These are phyloP conservation scores for Alternaria viburni DNA, from an alignment of 2,329 filamentous ascomycete species.

Conservation along the genomic window DNA sequence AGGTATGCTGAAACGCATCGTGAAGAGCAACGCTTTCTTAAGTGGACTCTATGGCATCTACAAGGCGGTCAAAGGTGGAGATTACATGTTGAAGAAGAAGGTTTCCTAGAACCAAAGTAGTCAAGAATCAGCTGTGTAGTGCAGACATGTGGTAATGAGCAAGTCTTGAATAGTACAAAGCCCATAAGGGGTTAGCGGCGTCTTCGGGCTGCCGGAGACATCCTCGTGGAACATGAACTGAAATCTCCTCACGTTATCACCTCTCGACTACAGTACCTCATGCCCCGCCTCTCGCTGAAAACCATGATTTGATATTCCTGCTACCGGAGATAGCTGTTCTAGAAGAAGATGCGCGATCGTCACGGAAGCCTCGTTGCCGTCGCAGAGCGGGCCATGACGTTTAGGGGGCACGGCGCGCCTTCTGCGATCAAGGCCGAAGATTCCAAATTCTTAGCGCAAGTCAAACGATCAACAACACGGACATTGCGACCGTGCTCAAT, in stretches of 20 bases:
- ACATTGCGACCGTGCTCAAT: background rate
- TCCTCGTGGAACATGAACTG: background rate
- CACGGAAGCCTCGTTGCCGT: background rate
- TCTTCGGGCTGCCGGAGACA: background rate
- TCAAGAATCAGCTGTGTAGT: background rate
- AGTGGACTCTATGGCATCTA: conserved; percentile 49
- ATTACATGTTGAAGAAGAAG: conserved; percentile 41
- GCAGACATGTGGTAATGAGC: background rate
- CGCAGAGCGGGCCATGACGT: conserved; percentile 7
- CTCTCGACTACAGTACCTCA: background rate
- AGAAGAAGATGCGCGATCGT: background rate
- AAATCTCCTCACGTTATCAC: background rate
- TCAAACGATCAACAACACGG: background rate
- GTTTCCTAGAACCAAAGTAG: background rate
- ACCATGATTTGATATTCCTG: background rate
- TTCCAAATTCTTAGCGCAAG: background rate
- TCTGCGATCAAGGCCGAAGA: background rate
- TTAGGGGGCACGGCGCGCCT: background rate
- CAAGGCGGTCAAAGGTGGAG: conserved; percentile 42
- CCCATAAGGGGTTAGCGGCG: background rate
- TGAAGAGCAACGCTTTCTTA: conserved; percentile 39
- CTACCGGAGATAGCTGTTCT: background rate
- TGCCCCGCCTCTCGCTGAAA: background rate
- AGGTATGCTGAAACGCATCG: conserved; percentile 26
- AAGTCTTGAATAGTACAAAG: background rate